Percentiles rank a stretch among this genome's conserved stretches.
These are phyloP conservation scores for Pyrenophora teres DNA, from an alignment of 2,329 filamentous ascomycete genomes.

Conservation along the genomic window DNA sequence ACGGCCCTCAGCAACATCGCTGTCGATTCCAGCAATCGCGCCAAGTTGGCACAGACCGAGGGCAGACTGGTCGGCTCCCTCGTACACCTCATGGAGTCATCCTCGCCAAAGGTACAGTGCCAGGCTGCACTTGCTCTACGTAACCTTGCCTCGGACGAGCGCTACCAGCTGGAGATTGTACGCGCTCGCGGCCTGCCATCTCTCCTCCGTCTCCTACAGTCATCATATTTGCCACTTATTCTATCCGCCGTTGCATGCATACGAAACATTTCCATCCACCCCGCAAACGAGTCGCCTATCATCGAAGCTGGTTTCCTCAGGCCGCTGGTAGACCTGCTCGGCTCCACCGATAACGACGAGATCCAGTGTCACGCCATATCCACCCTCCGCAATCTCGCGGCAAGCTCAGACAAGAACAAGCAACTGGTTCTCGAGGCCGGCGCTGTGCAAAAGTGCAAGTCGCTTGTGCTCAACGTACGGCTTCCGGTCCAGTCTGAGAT, in stretches of 20 bases:
- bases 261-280: conserved; percentile 98
- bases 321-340: conserved; percentile 88
- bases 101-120: conserved; percentile 90
- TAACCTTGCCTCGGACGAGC: conserved; percentile 96
- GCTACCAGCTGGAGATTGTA: conserved; percentile 98
- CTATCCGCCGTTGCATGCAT: conserved; percentile 97
- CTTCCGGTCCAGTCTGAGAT: conserved; percentile 97
- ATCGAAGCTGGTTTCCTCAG: conserved; percentile 97
- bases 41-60: conserved; percentile 88
- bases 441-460: conserved; percentile 97
- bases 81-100: conserved; percentile 96
- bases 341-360: conserved; percentile 96
- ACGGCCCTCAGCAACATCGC: conserved; percentile 98
- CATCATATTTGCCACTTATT: conserved; percentile 92
- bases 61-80: conserved; percentile 89
- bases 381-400: conserved; percentile 90
- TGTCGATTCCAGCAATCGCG: conserved; percentile 87
- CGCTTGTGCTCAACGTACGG: conserved; percentile 89
- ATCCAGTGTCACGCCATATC: conserved; percentile 99
- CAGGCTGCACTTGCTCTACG: conserved; percentile 92
- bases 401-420: conserved; percentile 97
- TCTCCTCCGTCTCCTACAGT: conserved; percentile 86
- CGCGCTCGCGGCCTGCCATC: conserved; percentile 83
- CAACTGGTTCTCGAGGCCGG: conserved; percentile 95
- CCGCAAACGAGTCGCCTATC: conserved; percentile 95